Evolutionary conservation across 768 basidiomycete genomes (phyloP).

Genomic region (Auriscalpium vulgare): DNA sequence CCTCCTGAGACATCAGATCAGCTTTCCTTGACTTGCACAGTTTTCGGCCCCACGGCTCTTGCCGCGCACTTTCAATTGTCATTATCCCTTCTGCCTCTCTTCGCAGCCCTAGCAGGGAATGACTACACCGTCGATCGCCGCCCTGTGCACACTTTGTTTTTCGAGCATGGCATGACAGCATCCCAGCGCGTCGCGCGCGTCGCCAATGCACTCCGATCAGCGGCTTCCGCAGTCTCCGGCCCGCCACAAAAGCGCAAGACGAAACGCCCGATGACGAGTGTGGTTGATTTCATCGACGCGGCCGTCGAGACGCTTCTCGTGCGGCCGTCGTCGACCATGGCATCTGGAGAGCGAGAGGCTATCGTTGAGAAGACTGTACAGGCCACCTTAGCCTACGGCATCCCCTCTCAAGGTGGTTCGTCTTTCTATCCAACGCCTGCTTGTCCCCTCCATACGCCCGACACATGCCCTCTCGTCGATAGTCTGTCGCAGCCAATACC

Average conservation of each 20-base stretch:
- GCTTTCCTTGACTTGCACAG: conserved; percentile 43
- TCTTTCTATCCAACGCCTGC: conserved; percentile 47
- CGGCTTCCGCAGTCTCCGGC: conserved; percentile 40
- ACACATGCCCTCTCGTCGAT: conserved; percentile 46
- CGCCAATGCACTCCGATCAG: conserved; percentile 45
- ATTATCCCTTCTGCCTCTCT: conserved; percentile 61
- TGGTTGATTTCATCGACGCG: conserved; percentile 71
- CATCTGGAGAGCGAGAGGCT: conserved; percentile 54
- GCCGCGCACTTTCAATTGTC: conserved; percentile 64
- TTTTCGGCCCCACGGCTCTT: conserved; percentile 54
- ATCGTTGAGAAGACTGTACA: conserved; percentile 66
- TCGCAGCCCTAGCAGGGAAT: conserved; percentile 75
- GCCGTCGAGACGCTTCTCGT: conserved; percentile 56
- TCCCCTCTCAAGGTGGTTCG: conserved; percentile 46
- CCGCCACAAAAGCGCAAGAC: conserved; percentile 32
- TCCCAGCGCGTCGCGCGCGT: conserved; percentile 62
- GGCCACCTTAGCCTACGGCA: conserved; percentile 70
- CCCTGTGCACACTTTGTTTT: conserved; percentile 52
- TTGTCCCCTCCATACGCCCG: conserved; percentile 55
- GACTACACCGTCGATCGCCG: conserved; percentile 51
- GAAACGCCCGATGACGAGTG: conserved; percentile 53
- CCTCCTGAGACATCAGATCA: conserved; percentile 39
- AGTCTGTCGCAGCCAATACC: conserved; percentile 39
- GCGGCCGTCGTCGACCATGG: conserved; percentile 36
- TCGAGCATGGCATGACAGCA: conserved; percentile 48